Base-by-base conservation (phyloP, 805 yeast genomes). In the Saturnispora halmiae region DNA sequence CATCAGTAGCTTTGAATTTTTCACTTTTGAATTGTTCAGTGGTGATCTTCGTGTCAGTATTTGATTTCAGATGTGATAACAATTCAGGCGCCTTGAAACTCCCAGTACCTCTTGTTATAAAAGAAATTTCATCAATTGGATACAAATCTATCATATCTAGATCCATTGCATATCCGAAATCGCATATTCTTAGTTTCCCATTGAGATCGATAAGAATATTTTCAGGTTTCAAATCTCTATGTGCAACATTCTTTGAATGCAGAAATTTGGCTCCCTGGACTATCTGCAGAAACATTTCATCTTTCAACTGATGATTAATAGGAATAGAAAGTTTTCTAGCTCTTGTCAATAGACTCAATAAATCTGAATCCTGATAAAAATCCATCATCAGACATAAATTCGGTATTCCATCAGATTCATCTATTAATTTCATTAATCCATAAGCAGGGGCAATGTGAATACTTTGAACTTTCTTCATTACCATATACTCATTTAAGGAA, bases 51-150 rank as follows among this genome's bases (percentile, higher is more conserved):
- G 36, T 28, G 18, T 34, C 36, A 15, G 4, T 34, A 16, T 29
- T 34, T 25, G 22, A 18, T 16, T 25, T 24, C 4, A 19, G 34
- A 8, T 6, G 34, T 29, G 42, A 26, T n/a, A 33, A 28, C 24
- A 72, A 45, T 49, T 74, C 79, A 0, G 80, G 80, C 0, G 79
- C 70, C 48, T 72, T 74, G 55, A 72, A 74, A 6, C 75, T 66
- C 19, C 61, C 61, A 1, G 80, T 74, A 2, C 80, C 80, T 46
- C 70, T 56, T 33, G 49, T 56, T 10, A 67, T 40, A 22, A 51
- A 51, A 8, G 46, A 48, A 2, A n/a, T 11, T 16, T 48, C 46
- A 1, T 46, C 38, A 8, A 54, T 21, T 3, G 48, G 51, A 39
- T 57, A 52, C 22, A 36, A 13, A 9, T 45, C 46, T 1, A 56